Percentiles rank a stretch among this genome's conserved stretches.
phyloP scores from a whole-genome alignment of 1,139 yeast genomes.

The Diutina siamensis region DNA sequence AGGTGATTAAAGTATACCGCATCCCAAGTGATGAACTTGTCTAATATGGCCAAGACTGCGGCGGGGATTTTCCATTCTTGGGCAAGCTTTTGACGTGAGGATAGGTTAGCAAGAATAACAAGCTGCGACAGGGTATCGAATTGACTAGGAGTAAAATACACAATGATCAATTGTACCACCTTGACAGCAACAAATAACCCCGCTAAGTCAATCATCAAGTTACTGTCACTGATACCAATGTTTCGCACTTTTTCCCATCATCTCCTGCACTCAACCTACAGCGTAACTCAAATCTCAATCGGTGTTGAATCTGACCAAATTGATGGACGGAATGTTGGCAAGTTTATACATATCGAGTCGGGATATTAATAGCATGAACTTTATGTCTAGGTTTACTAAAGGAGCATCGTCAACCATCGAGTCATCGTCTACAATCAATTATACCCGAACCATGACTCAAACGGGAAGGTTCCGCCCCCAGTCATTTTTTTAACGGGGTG shows the following conservation, averaged over 20 bases:
- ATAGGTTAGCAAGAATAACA: constrained; percentile 10
- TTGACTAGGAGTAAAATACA: constrained; percentile 29
- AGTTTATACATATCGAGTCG: no score
- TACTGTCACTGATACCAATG: neutral
- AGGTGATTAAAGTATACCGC: constrained; percentile 62
- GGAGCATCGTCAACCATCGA: no score
- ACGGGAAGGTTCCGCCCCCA: no score
- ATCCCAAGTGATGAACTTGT: constrained; percentile 56
- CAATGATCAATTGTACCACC: constrained; percentile 22
- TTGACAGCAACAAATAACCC: constrained; percentile 20
- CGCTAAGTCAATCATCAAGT: neutral
- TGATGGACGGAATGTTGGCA: no score
- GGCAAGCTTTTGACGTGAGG: neutral
- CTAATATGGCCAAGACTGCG: neutral
- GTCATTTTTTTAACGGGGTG: no score
- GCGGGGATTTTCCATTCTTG: neutral
- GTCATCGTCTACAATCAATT: no score
- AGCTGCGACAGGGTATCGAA: constrained; percentile 37
- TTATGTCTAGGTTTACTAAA: no score
- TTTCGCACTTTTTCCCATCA: neutral
- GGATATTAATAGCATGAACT: no score
- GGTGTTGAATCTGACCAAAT: no score
- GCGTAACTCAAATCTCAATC: no score
- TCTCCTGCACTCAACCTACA: neutral
- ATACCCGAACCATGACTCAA: no score